Evolutionary conservation across 306 rosid genomes (phyloP).

Genomic region (Prosopis cineraria): DNA sequence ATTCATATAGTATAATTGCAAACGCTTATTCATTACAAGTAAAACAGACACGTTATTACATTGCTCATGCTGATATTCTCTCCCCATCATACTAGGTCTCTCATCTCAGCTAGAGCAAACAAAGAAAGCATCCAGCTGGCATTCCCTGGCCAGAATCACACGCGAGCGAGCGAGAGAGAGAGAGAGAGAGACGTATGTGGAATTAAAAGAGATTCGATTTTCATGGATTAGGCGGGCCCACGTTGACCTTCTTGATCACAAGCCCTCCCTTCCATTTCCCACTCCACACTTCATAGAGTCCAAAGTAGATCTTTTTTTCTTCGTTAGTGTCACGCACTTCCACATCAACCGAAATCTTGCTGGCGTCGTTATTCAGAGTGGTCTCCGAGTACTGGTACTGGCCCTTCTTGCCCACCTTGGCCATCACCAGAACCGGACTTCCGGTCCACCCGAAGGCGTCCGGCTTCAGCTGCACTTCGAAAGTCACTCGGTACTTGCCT

Average conservation of each 20-base stretch:
- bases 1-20: background rate
- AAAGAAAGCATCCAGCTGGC: too few relatives aligned
- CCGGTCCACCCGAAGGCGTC: slow-evolving; percentile 71
- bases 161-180: too few relatives aligned
- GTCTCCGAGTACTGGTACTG: background rate
- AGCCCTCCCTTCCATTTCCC: slow-evolving; percentile 91
- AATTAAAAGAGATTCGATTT: too few relatives aligned
- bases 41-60: background rate
- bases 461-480: slow-evolving; percentile 17
- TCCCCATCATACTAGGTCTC: too few relatives aligned
- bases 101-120: too few relatives aligned
- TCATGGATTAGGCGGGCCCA: too few relatives aligned
- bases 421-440: slow-evolving; percentile 60
- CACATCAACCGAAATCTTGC: too few relatives aligned
- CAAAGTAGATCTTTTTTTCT: slow-evolving; percentile 47
- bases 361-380: background rate
- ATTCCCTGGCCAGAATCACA: too few relatives aligned
- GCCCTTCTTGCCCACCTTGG: slow-evolving; percentile 60
- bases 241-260: slow-evolving; percentile 4
- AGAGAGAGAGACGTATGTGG: too few relatives aligned
- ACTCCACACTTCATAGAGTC: slow-evolving; percentile 90
- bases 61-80: background rate
- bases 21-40: background rate
- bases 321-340: accelerated
- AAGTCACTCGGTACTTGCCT: slow-evolving; percentile 16